Evolutionary conservation across 139 green algal genomes (phyloP).

Genomic region (Chlamydomonas schloesseri): DNA sequence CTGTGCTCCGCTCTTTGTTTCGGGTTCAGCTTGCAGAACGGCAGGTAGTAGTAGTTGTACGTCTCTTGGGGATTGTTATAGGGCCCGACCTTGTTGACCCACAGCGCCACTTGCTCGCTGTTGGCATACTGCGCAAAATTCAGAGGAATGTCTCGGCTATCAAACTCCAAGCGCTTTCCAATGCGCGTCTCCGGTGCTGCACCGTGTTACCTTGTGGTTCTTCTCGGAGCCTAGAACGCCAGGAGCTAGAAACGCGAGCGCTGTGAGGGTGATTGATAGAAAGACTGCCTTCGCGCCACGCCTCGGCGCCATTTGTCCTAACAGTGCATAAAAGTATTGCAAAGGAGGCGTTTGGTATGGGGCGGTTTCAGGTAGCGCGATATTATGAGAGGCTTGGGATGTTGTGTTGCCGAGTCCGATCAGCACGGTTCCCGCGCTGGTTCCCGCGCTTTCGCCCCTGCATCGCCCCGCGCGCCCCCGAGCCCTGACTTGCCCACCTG

Average conservation of each 20-base stretch:
- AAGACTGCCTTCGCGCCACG: no score
- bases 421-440: no score
- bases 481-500: no score
- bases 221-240: neutral
- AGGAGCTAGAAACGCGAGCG: neutral
- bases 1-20: slow-evolving; percentile 78
- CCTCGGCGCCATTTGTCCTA: no score
- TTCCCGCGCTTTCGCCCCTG: no score
- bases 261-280: no score
- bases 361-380: no score
- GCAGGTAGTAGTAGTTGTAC: slow-evolving; percentile 98
- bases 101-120: slow-evolving; percentile 57
- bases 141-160: neutral
- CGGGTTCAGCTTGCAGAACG: slow-evolving; percentile 86
- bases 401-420: no score
- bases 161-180: neutral
- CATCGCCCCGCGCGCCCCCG: no score
- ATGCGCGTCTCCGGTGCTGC: neutral
- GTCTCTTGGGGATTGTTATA: slow-evolving; percentile 99
- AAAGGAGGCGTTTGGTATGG: no score
- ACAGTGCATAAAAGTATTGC: no score
- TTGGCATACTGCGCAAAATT: slow-evolving; percentile 48
- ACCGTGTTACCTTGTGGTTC: slow-evolving; percentile 27
- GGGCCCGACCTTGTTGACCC: slow-evolving; percentile 98
- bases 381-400: no score